Percentiles rank a stretch among this genome's conserved stretches.
These are phyloP conservation scores for Zelonia costaricensis DNA, from an alignment of 208 protist species.

Conservation along the genomic window DNA sequence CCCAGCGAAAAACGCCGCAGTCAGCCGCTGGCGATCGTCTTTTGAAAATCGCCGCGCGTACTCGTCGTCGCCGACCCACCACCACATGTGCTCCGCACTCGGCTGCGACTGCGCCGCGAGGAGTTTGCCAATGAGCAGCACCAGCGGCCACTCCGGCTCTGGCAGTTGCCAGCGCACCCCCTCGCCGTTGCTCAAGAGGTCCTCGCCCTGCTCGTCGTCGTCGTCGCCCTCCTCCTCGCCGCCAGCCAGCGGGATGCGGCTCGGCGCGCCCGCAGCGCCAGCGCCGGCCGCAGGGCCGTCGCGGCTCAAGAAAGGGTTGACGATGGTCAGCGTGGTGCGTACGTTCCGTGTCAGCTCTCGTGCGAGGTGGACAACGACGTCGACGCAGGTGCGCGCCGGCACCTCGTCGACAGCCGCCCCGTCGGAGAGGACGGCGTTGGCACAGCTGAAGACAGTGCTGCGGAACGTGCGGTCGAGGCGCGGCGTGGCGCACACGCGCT, in stretches of 20 bases:
- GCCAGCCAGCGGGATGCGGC: background rate
- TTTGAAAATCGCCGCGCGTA: conserved; percentile 53
- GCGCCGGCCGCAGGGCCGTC: background rate
- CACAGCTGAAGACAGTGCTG: conserved; percentile 30
- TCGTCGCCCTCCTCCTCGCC: conserved; percentile 23
- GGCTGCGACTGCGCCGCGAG: conserved; percentile 40
- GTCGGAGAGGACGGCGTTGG: conserved; percentile 18
- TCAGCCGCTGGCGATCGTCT: conserved; percentile 42
- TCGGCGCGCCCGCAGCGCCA: background rate
- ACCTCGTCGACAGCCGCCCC: background rate
- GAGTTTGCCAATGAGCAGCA: conserved; percentile 62
- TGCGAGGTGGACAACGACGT: conserved; percentile 10
- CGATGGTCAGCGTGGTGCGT: conserved; percentile 24
- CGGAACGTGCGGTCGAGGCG: conserved; percentile 21
- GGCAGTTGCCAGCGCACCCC: conserved; percentile 80
- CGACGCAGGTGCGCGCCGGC: conserved; percentile 5
- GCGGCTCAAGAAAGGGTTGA: conserved; percentile 28
- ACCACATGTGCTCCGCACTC: conserved; percentile 69
- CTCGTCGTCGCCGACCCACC: conserved; percentile 63
- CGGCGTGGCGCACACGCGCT: conserved; percentile 23
- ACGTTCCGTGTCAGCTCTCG: conserved; percentile 28
- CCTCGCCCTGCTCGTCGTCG: conserved; percentile 29
- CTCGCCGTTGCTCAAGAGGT: conserved; percentile 43
- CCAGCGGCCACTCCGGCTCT: conserved; percentile 54
- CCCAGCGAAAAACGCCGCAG: conserved; percentile 48